Evolutionary conservation across 2,329 filamentous ascomycete species (phyloP), one percentile per base, ranked within the genome.

Genomic region (Trichoderma atroviride): DNA sequence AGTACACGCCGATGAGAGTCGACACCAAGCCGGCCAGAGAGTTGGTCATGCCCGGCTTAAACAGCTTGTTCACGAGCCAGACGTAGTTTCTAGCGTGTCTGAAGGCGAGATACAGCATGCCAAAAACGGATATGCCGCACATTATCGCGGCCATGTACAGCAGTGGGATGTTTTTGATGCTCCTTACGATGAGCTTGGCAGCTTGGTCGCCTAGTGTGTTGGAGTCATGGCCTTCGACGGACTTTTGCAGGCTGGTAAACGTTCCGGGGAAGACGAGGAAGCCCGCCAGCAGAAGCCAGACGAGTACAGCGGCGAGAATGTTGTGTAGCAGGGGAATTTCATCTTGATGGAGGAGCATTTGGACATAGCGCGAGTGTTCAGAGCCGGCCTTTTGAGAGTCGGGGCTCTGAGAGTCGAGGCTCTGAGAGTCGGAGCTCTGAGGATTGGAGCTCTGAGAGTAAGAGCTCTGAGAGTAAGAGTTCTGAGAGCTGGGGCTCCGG

Each of bases 261-360:
- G 83, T 86, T 6, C 82, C 84, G 0, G 85, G 84, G 43, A 86
- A 81, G 53, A 87, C 79, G 19, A 87, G 78, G 77, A 86, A 87
- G 33, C 85, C 85, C 0, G 82, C 82, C 1, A 87, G 80, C 3
- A 87, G 79, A 57, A 85, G 78, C 83, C 82, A 87, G 55, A 77
- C 75, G 68, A 76, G 76, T 66, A 74, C 73, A 35, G 76, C 71
- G 60, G 82, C 81, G 24, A 84, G 76, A 64, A 86, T 78, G 75
- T 84, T 87, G 77, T 86, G 83, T 11, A 79, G 60, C 7, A 77
- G 78, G 2, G 82, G 79, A 58, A 86, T 84, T 47, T 76, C 73
- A 71, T 85, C 82, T n/a, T 84, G 77, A 43, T 79, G 77, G 29
- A 84, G 78, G 9, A 85, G 79, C 82, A 86, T 86, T 70, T 80